Conservation (phyloP, 2,329 filamentous ascomycete species). For the Exophiala xenobiotica region DNA sequence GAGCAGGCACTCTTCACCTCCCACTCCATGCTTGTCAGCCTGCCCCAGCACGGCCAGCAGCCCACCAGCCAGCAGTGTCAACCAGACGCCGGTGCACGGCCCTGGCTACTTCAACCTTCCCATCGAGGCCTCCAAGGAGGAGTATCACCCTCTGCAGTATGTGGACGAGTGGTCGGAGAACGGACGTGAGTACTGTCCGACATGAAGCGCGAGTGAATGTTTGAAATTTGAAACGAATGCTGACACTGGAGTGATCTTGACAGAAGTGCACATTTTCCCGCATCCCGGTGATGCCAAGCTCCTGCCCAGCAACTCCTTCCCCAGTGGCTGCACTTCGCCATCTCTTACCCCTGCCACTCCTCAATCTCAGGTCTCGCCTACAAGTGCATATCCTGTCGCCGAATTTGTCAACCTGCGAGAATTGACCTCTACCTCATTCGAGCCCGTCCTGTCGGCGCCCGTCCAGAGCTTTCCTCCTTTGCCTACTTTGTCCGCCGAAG, state of each 20-base stretch:
- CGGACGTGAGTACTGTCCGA: conserved; percentile 28
- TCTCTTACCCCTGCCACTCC: conserved; percentile 27
- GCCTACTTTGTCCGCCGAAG: conserved; percentile 61
- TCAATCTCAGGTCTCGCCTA: conserved; percentile 39
- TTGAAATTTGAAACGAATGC: not conserved
- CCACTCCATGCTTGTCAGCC: conserved; percentile 82
- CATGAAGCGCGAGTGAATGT: not conserved
- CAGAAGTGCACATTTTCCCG: conserved; percentile 33
- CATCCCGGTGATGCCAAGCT: conserved; percentile 32
- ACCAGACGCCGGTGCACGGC: conserved; percentile 29
- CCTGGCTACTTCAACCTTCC: conserved; percentile 30
- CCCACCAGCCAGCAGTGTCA: conserved; percentile 68
- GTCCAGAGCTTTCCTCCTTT: conserved; percentile 59
- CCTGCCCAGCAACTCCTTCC: conserved; percentile 21
- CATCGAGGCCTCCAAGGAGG: conserved; percentile 28
- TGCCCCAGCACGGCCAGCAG: conserved; percentile 83
- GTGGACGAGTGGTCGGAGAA: conserved; percentile 28
- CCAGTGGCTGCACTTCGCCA: conserved; percentile 28
- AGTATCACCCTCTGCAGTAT: conserved; percentile 25
- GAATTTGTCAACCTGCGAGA: conserved; percentile 92
- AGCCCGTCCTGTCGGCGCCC: conserved; percentile 41
- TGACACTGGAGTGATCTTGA: conserved; percentile 13
- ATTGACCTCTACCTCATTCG: conserved; percentile 66
- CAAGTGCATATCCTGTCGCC: conserved; percentile 63
- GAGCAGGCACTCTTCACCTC: conserved; percentile 64